A percentile compares a stretch with the other conserved stretches of the same genome.
Conservation (phyloP, 2,329 filamentous ascomycete species). For the Cryphonectria nitschkei region DNA sequence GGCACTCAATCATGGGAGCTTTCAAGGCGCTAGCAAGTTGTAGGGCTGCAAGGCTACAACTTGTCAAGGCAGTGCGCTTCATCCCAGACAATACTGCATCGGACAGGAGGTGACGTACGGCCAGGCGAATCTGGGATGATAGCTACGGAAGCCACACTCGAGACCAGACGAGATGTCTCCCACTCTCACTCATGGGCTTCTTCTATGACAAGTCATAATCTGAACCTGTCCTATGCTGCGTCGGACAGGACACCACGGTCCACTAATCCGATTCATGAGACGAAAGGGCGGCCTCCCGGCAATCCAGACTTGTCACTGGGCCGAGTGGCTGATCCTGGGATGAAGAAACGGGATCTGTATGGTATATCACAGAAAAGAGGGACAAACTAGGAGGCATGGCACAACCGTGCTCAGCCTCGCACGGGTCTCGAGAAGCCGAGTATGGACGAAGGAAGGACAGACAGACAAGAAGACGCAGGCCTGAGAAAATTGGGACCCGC, state of each 20-base stretch:
- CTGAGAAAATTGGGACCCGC: conserved; percentile 10
- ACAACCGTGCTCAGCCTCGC: conserved; percentile 20
- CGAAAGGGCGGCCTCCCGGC: conserved; percentile 12
- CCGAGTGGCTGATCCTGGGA: conserved; percentile 13
- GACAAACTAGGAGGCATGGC: not conserved
- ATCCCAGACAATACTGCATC: not conserved
- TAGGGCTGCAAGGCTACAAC: not conserved
- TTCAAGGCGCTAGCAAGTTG: not conserved
- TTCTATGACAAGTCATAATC: conserved; percentile 8
- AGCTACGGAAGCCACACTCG: conserved; percentile 12
- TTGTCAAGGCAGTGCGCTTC: not conserved
- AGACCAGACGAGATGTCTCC: conserved; percentile 20
- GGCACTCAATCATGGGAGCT: not conserved
- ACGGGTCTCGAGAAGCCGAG: conserved; percentile 23
- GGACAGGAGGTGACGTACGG: conserved; percentile 11
- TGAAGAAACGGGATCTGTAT: not conserved
- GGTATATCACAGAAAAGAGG: not conserved
- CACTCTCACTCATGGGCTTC: not conserved
- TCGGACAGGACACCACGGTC: not conserved
- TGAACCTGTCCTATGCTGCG: not conserved
- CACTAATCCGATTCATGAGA: not conserved
- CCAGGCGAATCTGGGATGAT: not conserved
- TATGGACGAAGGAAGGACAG: not conserved
- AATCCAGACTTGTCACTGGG: not conserved
- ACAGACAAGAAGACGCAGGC: not conserved